A percentile compares a stretch with the other conserved stretches of the same genome.
Conservation (phyloP, 2,329 filamentous ascomycete genomes). For the Calonectria hawksworthii region DNA sequence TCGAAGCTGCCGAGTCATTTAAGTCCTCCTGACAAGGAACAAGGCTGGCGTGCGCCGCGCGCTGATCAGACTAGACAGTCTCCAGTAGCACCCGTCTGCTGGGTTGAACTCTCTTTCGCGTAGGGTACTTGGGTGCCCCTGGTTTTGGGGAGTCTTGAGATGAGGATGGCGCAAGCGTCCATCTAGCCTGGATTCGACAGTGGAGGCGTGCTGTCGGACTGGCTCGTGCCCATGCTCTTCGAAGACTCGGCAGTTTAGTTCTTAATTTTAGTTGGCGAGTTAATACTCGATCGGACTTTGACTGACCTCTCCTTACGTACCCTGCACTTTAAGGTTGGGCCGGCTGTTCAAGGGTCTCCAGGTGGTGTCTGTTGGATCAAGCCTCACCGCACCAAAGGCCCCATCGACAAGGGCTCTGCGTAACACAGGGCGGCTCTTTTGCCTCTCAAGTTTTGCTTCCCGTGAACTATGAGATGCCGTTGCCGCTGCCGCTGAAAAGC, state of each 20-base stretch:
- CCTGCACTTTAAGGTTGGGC: constrained; percentile 40
- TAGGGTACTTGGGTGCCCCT: no score
- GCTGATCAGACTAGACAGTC: constrained; percentile 14
- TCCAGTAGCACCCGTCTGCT: constrained; percentile 15
- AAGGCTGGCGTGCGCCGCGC: constrained; percentile 7
- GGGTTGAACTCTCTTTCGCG: constrained; percentile 24
- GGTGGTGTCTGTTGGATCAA: constrained; percentile 24
- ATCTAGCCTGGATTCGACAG: constrained; percentile 31
- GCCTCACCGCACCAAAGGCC: constrained; percentile 35
- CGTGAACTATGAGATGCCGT: neutral
- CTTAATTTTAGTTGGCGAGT: constrained; percentile 25
- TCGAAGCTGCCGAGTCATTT: constrained; percentile 10
- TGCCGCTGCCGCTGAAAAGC: constrained; percentile 20
- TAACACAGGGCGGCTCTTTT: constrained; percentile 28
- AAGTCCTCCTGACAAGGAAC: constrained; percentile 10
- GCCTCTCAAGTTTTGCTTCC: neutral
- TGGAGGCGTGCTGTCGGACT: constrained; percentile 20
- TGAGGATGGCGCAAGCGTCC: constrained; percentile 45
- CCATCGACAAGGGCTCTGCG: constrained; percentile 17
- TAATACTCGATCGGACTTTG: constrained; percentile 26
- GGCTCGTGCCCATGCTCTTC: constrained; percentile 9
- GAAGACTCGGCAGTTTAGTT: constrained; percentile 26
- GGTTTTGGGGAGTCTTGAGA: constrained; percentile 1
- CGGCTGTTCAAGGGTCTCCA: constrained; percentile 30
- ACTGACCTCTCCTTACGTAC: constrained; percentile 23